phyloP scores from a whole-genome alignment of 352 stramenopile genomes.

The Aphanomyces euteiches region DNA sequence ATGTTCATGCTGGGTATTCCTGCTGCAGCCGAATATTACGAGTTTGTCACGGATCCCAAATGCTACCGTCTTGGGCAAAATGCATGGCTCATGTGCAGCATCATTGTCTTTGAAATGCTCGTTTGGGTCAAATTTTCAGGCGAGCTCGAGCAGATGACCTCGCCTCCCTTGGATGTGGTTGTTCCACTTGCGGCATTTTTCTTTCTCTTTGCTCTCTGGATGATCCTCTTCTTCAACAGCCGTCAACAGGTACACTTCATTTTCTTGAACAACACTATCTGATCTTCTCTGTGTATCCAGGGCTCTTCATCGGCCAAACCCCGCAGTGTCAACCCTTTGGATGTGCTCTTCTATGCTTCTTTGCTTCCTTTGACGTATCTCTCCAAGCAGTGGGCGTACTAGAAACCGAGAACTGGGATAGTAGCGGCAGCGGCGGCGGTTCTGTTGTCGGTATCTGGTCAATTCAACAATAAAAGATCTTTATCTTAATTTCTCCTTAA shows the following conservation, averaged over 20 bases:
- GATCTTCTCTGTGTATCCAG: not conserved
- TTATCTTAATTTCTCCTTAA: too few species aligned
- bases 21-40: conserved; percentile 80
- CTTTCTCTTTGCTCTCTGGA: conserved; percentile 69
- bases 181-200: conserved; percentile 59
- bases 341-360: conserved; percentile 83
- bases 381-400: conserved; percentile 82
- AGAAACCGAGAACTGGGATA: not conserved
- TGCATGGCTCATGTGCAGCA: conserved; percentile 77
- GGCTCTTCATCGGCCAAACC: not conserved
- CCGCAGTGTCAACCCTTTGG: conserved; percentile 34
- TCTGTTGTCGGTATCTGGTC: too few species aligned
- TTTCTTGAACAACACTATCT: too few species aligned
- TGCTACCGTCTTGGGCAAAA: conserved; percentile 76
- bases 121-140: conserved; percentile 82
- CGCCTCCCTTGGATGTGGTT: conserved; percentile 52
- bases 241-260: not conserved
- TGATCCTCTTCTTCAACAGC: conserved; percentile 61
- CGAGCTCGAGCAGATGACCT: conserved; percentile 54
- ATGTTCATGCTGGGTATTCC: conserved; percentile 81
- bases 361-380: conserved; percentile 77
- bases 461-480: too few species aligned
- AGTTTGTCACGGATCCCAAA: conserved; percentile 78
- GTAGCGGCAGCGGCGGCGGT: too few species aligned
- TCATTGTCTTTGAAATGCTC: conserved; percentile 70